phyloP scores from a whole-genome alignment of 2,329 filamentous ascomycete species.

The Ophiosphaerella korrae region DNA sequence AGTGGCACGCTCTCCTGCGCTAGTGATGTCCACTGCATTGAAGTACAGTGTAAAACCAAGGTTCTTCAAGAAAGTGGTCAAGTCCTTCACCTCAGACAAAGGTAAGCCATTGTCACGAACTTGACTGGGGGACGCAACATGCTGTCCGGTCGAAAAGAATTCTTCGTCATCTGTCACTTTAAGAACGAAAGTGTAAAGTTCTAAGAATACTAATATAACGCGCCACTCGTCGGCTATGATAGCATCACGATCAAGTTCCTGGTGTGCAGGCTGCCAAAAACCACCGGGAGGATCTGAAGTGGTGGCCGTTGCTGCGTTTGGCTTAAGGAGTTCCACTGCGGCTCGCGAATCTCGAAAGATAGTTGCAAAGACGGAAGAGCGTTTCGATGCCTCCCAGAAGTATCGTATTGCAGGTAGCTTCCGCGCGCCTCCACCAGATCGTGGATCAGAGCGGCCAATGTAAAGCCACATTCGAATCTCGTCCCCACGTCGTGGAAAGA shows the following conservation, averaged over 20 bases:
- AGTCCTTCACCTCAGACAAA: slow-evolving; percentile 70
- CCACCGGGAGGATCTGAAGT: slow-evolving; percentile 14
- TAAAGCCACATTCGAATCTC: slow-evolving; percentile 96
- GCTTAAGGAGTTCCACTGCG: slow-evolving; percentile 62
- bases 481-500: slow-evolving; percentile 80
- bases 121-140: slow-evolving; percentile 33
- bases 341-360: slow-evolving; percentile 63
- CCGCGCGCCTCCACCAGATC: slow-evolving; percentile 37
- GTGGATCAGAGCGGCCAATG: slow-evolving; percentile 66
- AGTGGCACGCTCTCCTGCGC: slow-evolving; percentile 51
- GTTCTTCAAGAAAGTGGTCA: slow-evolving; percentile 88
- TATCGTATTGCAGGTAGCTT: slow-evolving; percentile 74
- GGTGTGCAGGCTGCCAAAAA: slow-evolving; percentile 42
- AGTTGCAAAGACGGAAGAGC: slow-evolving; percentile 61
- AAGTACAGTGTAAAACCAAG: slow-evolving; percentile 89
- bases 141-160: slow-evolving; percentile 69
- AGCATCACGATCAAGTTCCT: slow-evolving; percentile 40
- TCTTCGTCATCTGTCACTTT: slow-evolving; percentile 96
- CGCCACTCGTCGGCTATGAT: slow-evolving; percentile 77
- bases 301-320: slow-evolving; percentile 29
- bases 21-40: slow-evolving; percentile 70
- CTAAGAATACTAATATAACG: slow-evolving; percentile 85
- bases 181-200: slow-evolving; percentile 90
- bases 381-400: slow-evolving; percentile 75
- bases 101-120: slow-evolving; percentile 68